Evolutionary conservation across 1,284 basidiomycete species (phyloP).

Genomic region (Exobasidium rhododendri): DNA sequence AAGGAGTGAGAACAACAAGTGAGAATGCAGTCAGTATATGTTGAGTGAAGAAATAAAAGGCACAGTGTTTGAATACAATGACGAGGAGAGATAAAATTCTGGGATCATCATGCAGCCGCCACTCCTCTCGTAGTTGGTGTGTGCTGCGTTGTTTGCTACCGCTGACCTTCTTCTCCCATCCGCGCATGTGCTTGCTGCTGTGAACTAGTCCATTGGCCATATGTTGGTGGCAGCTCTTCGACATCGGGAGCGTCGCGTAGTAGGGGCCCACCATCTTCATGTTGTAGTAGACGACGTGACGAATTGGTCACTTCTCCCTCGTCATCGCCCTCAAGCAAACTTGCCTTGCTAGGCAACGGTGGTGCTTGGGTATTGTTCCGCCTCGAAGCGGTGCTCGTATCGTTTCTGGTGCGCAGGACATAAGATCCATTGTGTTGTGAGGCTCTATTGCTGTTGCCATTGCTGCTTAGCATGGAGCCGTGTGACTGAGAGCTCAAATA

Average conservation of each 20-base stretch:
- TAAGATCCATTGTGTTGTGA: background rate
- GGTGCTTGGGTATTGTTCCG: background rate
- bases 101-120: no score
- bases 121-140: no score
- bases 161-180: no score
- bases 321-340: background rate
- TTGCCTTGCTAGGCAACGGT: background rate
- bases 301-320: background rate
- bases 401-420: background rate
- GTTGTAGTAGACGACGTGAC: background rate
- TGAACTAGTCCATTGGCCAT: background rate
- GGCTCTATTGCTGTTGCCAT: background rate
- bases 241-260: background rate
- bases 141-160: no score
- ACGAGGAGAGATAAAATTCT: no score
- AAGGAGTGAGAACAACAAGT: no score
- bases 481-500: background rate
- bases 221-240: conserved; percentile 2
- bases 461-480: background rate
- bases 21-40: no score
- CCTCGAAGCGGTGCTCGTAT: background rate
- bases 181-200: background rate
- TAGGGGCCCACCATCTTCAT: background rate
- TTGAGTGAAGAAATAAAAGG: no score
- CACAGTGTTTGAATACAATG: no score